These are phyloP conservation scores for Lojkania enalia DNA, from an alignment of 2,329 filamentous ascomycete genomes.

Conservation along the genomic window DNA sequence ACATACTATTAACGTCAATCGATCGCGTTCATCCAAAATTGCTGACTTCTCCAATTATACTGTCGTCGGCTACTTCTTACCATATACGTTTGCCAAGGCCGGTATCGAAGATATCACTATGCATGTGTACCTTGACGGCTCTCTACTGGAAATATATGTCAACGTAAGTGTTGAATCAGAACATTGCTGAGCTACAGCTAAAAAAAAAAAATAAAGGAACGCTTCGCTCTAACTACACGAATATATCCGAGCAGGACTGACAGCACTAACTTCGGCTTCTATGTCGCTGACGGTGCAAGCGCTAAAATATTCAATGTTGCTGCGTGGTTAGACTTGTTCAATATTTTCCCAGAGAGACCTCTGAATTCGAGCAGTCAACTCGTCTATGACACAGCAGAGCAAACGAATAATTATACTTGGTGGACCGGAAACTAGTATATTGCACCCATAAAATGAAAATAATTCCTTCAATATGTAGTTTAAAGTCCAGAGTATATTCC, in stretches of 20 bases:
- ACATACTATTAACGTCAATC: constrained; percentile 52
- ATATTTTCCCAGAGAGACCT: constrained; percentile 49
- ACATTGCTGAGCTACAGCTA: background rate
- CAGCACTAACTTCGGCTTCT: constrained; percentile 50
- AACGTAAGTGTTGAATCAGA: constrained; percentile 37
- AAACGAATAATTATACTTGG: constrained; percentile 53
- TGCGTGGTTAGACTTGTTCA: constrained; percentile 45
- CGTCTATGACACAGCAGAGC: constrained; percentile 47
- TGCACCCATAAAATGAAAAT: no score
- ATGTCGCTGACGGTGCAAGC: constrained; percentile 41
- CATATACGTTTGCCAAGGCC: constrained; percentile 45
- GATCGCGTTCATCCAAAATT: constrained; percentile 49
- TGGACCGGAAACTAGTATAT: constrained; percentile 47
- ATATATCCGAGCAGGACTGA: constrained; percentile 52
- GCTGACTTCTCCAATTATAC: constrained; percentile 48
- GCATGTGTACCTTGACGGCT: constrained; percentile 54
- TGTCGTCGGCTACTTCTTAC: constrained; percentile 52
- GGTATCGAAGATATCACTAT: constrained; percentile 47
- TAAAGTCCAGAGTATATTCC: no score
- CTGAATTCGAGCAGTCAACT: constrained; percentile 46
- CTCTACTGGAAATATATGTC: constrained; percentile 52
- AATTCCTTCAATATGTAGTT: no score
- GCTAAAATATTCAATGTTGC: constrained; percentile 42
- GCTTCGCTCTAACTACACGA: constrained; percentile 47
- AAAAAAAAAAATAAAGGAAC: constrained; percentile 27